Base-by-base conservation (phyloP, 352 stramenopile species). In the Globisporangium canariense region DNA sequence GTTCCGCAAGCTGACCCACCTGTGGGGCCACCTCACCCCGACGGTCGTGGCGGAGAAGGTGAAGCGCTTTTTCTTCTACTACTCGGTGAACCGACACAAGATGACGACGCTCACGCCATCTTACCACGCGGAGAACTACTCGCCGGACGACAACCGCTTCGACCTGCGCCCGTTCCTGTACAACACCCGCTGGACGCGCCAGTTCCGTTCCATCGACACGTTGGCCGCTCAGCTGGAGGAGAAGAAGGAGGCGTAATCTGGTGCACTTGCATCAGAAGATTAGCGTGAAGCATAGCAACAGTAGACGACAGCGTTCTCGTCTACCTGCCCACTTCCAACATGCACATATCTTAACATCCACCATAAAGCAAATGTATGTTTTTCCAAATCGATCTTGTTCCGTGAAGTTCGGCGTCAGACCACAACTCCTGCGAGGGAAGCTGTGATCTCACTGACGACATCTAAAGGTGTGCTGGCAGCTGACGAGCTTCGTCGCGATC, bases 121-220 rank as follows among this genome's bases (percentile, higher is more conserved):
- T 38, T 99, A 99, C 83, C 97, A 99, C 75, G 97, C 96, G 20
- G 97, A 99, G 76, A 97, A 93, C 73, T 99, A 99, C 78, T 98
- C 91, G 38, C 97, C 97, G 7, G 97, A 99, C 76, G 97, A 99
- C 83, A 99, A 99, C 84, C 93, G 94, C 45, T 99, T 99, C 75
- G 97, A 99, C 77, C 67, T 99, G 65, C 89, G 97, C 18, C 97
- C 92, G 60, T 99, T 99, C 80, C 79, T 99, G 25, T 99, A 99
- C 79, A 98, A 98, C 77, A 76, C 88, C 25, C 81, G 77, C 65
- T 99, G 96, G 97, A 91, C 90, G 55, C 87, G 96, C 32, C 97
- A 99, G 77, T 99, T 99, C 73, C 64, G 72, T 34, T 88, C 88
- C 25, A 99, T 99, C 64, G 96, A 99, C 77, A 74, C 79, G 58